Evolutionary conservation across 1,284 basidiomycete genomes (phyloP).

Genomic region (Malassezia nana): DNA sequence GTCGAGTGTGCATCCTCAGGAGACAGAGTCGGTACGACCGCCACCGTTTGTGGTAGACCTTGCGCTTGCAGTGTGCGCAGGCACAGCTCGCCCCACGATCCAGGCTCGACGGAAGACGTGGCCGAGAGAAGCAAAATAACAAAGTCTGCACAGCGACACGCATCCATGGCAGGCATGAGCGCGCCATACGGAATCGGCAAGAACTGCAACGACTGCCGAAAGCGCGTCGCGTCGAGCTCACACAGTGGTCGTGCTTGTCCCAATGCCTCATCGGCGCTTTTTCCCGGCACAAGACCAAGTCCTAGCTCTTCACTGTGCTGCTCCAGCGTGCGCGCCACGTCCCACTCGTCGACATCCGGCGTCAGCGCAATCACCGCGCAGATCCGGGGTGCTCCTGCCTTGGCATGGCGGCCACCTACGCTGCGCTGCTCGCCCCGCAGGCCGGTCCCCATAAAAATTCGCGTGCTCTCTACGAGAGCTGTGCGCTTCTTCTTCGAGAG

Average conservation of each 20-base stretch:
- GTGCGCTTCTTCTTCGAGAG: constrained; percentile 35
- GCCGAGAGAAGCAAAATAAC: constrained; percentile 75
- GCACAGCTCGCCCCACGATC: constrained; percentile 71
- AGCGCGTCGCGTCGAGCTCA: constrained; percentile 58
- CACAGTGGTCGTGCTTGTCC: constrained; percentile 19
- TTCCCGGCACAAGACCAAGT: constrained; percentile 26
- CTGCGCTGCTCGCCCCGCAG: constrained; percentile 12
- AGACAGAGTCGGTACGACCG: constrained; percentile 51
- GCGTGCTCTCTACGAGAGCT: constrained; percentile 34
- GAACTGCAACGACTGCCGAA: constrained; percentile 80
- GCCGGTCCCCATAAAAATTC: constrained; percentile 25
- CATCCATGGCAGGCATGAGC: constrained; percentile 71
- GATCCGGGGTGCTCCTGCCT: constrained; percentile 66
- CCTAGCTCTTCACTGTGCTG: constrained; percentile 57
- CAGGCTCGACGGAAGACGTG: constrained; percentile 63
- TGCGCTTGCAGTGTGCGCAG: constrained; percentile 62
- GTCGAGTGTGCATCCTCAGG: constrained; percentile 6
- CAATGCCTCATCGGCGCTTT: constrained; percentile 29
- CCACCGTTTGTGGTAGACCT: constrained; percentile 64
- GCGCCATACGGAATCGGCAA: constrained; percentile 54
- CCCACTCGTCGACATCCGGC: constrained; percentile 57
- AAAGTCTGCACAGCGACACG: constrained; percentile 81
- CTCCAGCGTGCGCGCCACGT: constrained; percentile 58
- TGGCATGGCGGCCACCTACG: background rate
- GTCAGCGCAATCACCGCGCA: constrained; percentile 69